A percentile compares a stretch with the other conserved stretches of the same genome.
Evolutionary conservation across 78 protist genomes (phyloP).

Genomic region (Chrysochromulina parva): DNA sequence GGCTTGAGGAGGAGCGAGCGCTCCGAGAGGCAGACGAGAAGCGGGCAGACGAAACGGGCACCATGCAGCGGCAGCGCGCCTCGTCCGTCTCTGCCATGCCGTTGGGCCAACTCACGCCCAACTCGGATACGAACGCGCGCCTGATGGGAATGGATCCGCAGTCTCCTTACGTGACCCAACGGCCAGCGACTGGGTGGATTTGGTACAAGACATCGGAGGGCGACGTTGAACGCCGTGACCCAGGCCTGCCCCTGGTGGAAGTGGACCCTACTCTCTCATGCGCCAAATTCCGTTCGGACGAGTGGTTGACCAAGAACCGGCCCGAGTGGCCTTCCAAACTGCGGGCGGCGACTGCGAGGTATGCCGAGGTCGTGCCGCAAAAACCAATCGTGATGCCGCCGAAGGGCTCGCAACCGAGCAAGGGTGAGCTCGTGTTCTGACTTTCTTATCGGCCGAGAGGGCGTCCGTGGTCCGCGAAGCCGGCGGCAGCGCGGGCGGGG

Average conservation of each 20-base stretch:
- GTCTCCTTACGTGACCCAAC: neutral
- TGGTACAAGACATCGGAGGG: conserved; percentile 6
- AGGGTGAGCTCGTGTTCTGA: no score
- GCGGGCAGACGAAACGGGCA: neutral
- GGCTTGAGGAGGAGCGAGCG: neutral
- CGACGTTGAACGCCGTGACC: neutral
- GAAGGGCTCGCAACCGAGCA: no score
- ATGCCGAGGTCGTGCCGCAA: neutral
- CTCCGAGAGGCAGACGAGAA: neutral
- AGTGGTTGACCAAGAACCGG: neutral
- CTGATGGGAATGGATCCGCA: neutral
- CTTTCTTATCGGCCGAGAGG: no score
- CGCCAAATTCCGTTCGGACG: neutral
- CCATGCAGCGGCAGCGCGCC: neutral
- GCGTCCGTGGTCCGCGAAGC: no score
- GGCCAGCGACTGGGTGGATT: neutral
- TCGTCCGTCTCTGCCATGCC: neutral
- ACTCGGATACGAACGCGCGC: neutral
- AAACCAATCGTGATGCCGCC: neutral
- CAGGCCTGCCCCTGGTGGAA: neutral
- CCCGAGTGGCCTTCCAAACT: neutral
- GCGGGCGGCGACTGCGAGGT: neutral
- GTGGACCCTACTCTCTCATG: neutral
- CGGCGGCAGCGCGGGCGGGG: no score
- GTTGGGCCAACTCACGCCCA: neutral